Percentiles rank a stretch among this genome's conserved stretches.
phyloP scores from a whole-genome alignment of 2,329 filamentous ascomycete genomes.

The Fusarium sulawesiense region DNA sequence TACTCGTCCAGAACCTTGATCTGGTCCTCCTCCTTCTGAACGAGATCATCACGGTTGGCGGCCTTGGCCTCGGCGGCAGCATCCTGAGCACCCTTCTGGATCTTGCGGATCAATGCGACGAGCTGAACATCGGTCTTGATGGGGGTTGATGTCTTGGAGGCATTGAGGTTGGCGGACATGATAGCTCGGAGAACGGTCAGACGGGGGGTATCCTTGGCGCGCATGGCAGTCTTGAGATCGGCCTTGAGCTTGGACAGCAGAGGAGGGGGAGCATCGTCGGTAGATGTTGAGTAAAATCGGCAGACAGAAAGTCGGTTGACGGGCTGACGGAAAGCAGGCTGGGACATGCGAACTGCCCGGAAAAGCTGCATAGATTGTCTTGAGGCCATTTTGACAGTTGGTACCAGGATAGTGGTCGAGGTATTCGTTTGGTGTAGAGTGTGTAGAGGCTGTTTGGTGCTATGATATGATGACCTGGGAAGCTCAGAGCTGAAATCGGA shows the following conservation, averaged over 20 bases:
- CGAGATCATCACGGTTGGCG: conserved; percentile 75
- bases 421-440: neutral
- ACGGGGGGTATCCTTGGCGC: conserved; percentile 70
- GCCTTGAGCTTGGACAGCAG: conserved; percentile 65
- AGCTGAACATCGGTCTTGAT: conserved; percentile 77
- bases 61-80: conserved; percentile 72
- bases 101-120: conserved; percentile 74
- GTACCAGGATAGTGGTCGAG: neutral
- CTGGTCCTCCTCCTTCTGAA: conserved; percentile 76
- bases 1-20: conserved; percentile 74
- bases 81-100: conserved; percentile 66
- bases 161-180: conserved; percentile 77
- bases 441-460: conserved; percentile 3
- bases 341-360: conserved; percentile 41
- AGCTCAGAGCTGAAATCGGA: conserved; percentile 26
- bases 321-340: conserved; percentile 30
- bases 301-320: conserved; percentile 27
- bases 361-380: conserved; percentile 43
- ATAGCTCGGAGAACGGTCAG: conserved; percentile 76
- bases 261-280: conserved; percentile 56
- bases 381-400: conserved; percentile 36
- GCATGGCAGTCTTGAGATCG: conserved; percentile 75
- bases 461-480: conserved; percentile 23
- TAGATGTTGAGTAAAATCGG: conserved; percentile 50
- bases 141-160: conserved; percentile 77